Evolutionary conservation across 129 eudicot genomes (phyloP), one percentile per base, ranked within the genome.

Genomic region (Scalesia atractyloides): DNA sequence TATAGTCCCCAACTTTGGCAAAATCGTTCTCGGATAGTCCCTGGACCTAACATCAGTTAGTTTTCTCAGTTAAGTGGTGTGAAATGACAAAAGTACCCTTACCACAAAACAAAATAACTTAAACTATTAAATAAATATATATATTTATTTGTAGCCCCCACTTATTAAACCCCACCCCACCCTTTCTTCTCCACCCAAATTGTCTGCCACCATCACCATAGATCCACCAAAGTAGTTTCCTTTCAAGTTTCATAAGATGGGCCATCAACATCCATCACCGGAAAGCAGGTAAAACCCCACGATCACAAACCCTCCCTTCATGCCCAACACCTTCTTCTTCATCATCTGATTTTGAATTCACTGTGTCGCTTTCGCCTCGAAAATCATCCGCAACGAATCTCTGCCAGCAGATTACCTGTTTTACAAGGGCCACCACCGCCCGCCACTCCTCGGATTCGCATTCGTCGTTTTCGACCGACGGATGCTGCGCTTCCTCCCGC

Each of bases 291-390:
- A 78, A 78, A 62, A 70, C 82, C 50, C 67, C 60, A 14, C 39
- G 68, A 66, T 92, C 96, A 5, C 87, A 92, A 49, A 89, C 98
- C 64, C 89, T 89, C 41, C 98, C 98, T 0, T 89, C 98, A 12
- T 92, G 96, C 49, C 97, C 97, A 22, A 84, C 96, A 48, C 96
- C 87, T 65, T 82, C 86, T 0, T 59, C 58, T 15, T 87, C 97
- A 44, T 91, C 97, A 65, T 88, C 96, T 67, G 96, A 89, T 36
- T 92, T 92, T 81, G 98, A 92, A 36, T 92, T 92, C 88, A 86
- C 82, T 30, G 75, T 92, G 78, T 76, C 95, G 8, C 69, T 80
- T 49, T 87, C 96, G 15, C 96, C 96, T 0, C 86, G 85, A 13
- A 89, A 89, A 73, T 85, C 96, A 44, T 81, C 94, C 66, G 58